Base-by-base conservation (phyloP, 2,329 filamentous ascomycete species). In the Ambrosiella cleistominuta region DNA sequence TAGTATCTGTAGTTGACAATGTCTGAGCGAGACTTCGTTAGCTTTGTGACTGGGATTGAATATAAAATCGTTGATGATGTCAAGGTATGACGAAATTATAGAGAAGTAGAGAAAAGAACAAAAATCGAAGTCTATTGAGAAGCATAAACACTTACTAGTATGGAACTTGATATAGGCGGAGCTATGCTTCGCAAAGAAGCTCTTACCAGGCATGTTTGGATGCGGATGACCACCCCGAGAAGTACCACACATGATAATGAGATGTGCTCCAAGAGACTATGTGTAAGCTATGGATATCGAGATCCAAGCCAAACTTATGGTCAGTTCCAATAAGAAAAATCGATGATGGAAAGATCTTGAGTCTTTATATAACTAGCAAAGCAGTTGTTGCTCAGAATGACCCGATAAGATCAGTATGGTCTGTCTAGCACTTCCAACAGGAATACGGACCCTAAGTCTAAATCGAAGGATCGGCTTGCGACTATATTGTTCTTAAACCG, bases 131-230 rank as follows among this genome's bases (percentile, higher is more conserved):
- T 11, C 9, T 12, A 53, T 17, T 38, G 17, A 19, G n/a, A 19
- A n/a, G 12, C n/a, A 38, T 40, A 38, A 17, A 11, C 13, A 54
- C 52, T 54, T 54, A 54, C 52, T 54, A 54, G 52, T 54, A 15
- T 7, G 35, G n/a, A 42, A 5, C 7, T 9, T 54, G 15, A 54
- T 54, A 9, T 13, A 19, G 3, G 47, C 7, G 8, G 5, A 35
- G 44, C 15, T 47, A 47, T 47, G 44, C 8, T 17, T 17, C 6
- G 19, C n/a, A 2, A 17, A 47, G n/a, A 27, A n/a, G n/a, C 12
- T 2, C 59, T 61, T 61, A 61, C 59, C 59, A 58, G 59, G 59
- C 59, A 61, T 61, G 36, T 42, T 38, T 17, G 56, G 19, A 38
- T 61, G 51, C 38, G 59, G 58, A 54, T 56, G 52, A 53, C 56